Conservation (phyloP, 805 yeast genomes). For the Pichia rugopelliculosa region DNA sequence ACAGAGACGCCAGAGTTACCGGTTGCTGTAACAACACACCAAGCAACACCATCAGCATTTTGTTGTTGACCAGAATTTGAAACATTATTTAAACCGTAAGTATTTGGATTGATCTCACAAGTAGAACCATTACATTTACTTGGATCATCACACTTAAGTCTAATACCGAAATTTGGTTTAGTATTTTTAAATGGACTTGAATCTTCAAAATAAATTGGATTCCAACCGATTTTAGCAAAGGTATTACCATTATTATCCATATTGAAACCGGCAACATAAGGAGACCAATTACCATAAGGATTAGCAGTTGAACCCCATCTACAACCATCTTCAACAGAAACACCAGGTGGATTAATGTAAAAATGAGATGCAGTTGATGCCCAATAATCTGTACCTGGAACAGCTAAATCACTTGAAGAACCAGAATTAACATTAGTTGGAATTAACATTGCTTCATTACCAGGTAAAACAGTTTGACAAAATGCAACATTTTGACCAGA, state of each 20-base stretch:
- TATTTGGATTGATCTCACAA: constrained; percentile 77
- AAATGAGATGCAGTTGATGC: constrained; percentile 82
- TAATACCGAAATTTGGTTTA: constrained; percentile 63
- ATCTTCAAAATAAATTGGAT: constrained; percentile 70
- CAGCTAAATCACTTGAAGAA: constrained; percentile 54
- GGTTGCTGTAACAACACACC: constrained; percentile 76
- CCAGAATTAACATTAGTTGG: constrained; percentile 64
- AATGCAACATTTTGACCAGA: constrained; percentile 62
- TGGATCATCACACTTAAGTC: constrained; percentile 65
- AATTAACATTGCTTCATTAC: constrained; percentile 89
- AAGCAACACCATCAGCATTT: constrained; percentile 49
- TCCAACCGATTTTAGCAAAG: constrained; percentile 83
- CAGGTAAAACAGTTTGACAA: constrained; percentile 91
- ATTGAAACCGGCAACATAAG: constrained; percentile 90
- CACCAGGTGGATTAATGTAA: constrained; percentile 80
- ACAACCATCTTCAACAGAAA: constrained; percentile 67
- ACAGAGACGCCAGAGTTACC: constrained; percentile 57
- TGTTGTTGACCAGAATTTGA: constrained; percentile 32
- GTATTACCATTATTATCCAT: constrained; percentile 64
- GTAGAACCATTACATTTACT: constrained; percentile 64
- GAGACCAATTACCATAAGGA: constrained; percentile 86
- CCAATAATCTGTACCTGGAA: constrained; percentile 80
- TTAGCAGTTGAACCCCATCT: constrained; percentile 69
- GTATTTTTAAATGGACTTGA: constrained; percentile 44
- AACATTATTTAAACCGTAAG: constrained; percentile 48